A percentile compares a stretch with the other conserved stretches of the same genome.
phyloP scores from a whole-genome alignment of 2,329 filamentous ascomycete genomes.

The Aureobasidium melanogenum region DNA sequence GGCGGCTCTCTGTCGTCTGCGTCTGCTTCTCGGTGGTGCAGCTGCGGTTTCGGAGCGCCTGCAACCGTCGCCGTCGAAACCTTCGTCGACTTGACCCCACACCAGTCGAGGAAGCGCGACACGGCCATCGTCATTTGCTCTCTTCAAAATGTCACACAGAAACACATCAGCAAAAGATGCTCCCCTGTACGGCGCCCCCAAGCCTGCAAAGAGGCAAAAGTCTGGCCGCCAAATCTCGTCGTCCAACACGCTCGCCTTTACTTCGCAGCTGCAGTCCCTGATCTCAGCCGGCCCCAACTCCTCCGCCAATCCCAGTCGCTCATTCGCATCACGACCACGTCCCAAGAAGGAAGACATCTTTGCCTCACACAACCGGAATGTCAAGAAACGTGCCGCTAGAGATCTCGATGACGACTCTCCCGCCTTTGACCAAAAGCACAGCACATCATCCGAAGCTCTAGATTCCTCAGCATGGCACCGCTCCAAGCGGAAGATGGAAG shows the following conservation, averaged over 20 bases:
- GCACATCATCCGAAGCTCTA: slow-evolving; percentile 52
- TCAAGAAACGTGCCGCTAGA: slow-evolving; percentile 53
- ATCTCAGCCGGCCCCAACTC: slow-evolving; percentile 47
- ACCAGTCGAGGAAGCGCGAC: neutral
- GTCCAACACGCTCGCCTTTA: slow-evolving; percentile 71
- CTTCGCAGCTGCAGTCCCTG: slow-evolving; percentile 76
- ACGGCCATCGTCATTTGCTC: neutral
- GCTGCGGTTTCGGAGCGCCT: neutral
- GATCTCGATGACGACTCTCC: slow-evolving; percentile 47
- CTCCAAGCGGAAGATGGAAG: slow-evolving; percentile 73
- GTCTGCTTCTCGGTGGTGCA: neutral
- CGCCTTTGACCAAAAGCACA: slow-evolving; percentile 55
- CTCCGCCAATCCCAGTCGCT: slow-evolving; percentile 31
- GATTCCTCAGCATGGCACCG: slow-evolving; percentile 52
- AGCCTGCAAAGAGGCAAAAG: slow-evolving; percentile 49
- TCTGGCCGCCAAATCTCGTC: slow-evolving; percentile 57
- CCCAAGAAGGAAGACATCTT: slow-evolving; percentile 62
- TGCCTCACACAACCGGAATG: slow-evolving; percentile 53
- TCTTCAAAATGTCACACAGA: neutral
- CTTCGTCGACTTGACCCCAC: slow-evolving; percentile 2
- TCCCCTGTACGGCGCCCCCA: slow-evolving; percentile 67
- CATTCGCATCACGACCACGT: slow-evolving; percentile 43
- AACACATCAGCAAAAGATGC: slow-evolving; percentile 40
- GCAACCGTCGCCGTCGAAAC: neutral
- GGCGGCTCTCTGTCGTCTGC: neutral